A percentile compares a stretch with the other conserved stretches of the same genome.
Conservation (phyloP, 1,284 basidiomycete species). For the Jaminaea rosea region DNA sequence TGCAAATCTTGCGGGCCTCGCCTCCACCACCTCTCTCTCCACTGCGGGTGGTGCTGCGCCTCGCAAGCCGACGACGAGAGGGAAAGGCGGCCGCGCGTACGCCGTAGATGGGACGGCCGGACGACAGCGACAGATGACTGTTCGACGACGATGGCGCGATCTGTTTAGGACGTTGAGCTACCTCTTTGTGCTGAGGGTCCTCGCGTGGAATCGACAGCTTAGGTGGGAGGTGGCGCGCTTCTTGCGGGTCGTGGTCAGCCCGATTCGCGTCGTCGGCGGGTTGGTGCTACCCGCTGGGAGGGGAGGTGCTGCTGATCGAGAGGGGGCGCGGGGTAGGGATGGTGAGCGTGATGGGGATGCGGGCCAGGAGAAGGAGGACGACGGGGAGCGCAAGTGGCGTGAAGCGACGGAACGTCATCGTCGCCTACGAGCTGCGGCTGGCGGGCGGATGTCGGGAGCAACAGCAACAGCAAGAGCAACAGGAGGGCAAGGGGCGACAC, state of each 20-base stretch:
- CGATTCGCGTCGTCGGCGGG: too few species aligned
- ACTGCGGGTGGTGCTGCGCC: too few species aligned
- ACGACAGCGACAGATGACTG: slow-evolving; percentile 19
- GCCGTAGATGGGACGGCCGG: not conserved
- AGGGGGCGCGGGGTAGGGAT: too few species aligned
- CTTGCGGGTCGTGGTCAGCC: not conserved
- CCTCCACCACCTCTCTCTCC: not conserved
- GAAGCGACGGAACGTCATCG: not conserved
- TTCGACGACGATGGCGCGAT: slow-evolving; percentile 34
- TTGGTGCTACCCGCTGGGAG: not conserved
- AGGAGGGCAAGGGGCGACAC: too few species aligned
- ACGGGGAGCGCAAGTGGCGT: not conserved
- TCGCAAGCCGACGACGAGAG: too few species aligned
- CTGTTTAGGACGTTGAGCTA: slow-evolving; percentile 42
- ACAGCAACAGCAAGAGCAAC: too few species aligned
- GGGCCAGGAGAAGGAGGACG: not conserved
- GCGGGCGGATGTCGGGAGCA: too few species aligned
- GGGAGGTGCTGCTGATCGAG: too few species aligned
- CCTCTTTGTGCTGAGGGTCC: slow-evolving; percentile 39
- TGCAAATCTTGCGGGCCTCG: too few species aligned
- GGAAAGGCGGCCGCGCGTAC: too few species aligned
- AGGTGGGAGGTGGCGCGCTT: not conserved
- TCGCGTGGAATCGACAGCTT: slow-evolving; percentile 19
- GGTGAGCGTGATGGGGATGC: not conserved
- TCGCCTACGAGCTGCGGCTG: not conserved